Conservation (phyloP, 129 eudicot genomes). For the Dittrichia graveolens region DNA sequence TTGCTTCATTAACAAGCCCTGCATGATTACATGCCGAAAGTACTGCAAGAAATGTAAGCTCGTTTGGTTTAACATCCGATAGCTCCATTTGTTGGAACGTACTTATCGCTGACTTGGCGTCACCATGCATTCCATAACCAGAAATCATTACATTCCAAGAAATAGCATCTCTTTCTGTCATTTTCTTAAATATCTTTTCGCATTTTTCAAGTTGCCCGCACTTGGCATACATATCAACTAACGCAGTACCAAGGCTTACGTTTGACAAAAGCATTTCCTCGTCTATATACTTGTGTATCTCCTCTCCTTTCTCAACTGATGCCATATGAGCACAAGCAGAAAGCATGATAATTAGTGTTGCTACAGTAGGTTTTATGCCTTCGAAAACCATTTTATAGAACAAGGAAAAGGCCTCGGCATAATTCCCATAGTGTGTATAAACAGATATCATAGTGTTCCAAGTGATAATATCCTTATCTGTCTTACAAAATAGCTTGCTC, state of each 20-base stretch:
- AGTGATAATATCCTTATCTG: constrained; percentile 52
- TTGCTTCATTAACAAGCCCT: constrained; percentile 77
- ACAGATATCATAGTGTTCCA: constrained; percentile 73
- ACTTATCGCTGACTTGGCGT: constrained; percentile 61
- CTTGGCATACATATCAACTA: constrained; percentile 84
- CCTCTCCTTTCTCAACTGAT: constrained; percentile 63
- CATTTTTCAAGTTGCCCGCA: constrained; percentile 68
- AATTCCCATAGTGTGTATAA: constrained; percentile 44
- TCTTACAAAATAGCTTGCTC: constrained; percentile 46
- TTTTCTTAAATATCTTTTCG: constrained; percentile 56
- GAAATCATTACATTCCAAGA: constrained; percentile 88
- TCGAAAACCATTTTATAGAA: constrained; percentile 57
- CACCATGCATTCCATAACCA: constrained; percentile 80
- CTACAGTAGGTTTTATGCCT: constrained; percentile 53
- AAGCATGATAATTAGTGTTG: constrained; percentile 60
- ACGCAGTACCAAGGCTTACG: constrained; percentile 60
- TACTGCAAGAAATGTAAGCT: constrained; percentile 74
- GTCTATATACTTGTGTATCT: constrained; percentile 52
- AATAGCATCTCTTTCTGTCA: constrained; percentile 59
- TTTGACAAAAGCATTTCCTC: constrained; percentile 41
- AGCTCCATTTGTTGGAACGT: constrained; percentile 56
- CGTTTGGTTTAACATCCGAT: constrained; percentile 56
- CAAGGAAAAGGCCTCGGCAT: constrained; percentile 50
- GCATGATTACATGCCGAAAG: constrained; percentile 80
- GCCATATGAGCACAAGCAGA: constrained; percentile 72